phyloP scores from a whole-genome alignment of 495 filamentous ascomycete genomes.

The Hypoxylon trugodes region DNA sequence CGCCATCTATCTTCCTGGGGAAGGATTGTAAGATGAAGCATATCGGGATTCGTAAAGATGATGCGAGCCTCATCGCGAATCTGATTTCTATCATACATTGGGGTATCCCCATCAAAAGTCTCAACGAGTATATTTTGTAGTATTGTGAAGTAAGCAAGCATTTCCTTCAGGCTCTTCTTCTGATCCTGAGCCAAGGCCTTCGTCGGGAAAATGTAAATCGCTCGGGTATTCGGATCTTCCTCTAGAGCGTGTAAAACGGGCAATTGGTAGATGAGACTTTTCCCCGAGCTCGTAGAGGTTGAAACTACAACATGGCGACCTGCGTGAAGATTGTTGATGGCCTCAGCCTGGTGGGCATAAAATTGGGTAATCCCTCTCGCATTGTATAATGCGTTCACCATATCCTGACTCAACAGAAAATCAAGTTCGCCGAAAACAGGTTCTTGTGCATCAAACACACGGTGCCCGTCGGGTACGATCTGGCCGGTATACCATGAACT shows the following conservation, averaged over 20 bases:
- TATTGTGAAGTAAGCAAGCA: conserved; percentile 79
- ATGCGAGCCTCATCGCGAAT: conserved; percentile 91
- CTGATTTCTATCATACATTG: conserved; percentile 75
- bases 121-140: conserved; percentile 83
- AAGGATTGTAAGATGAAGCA: conserved; percentile 94
- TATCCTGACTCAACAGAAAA: conserved; percentile 85
- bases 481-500: conserved; percentile 89
- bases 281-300: conserved; percentile 95
- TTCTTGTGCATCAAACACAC: conserved; percentile 88
- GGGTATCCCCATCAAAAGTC: conserved; percentile 95
- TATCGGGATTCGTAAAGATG: conserved; percentile 98
- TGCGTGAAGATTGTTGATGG: conserved; percentile 87
- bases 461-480: conserved; percentile 93
- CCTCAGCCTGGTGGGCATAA: conserved; percentile 95
- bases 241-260: conserved; percentile 92
- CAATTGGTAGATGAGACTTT: conserved; percentile 95
- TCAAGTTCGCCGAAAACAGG: conserved; percentile 84
- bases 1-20: conserved; percentile 93
- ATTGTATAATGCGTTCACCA: conserved; percentile 96
- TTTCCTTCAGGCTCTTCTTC: conserved; percentile 82
- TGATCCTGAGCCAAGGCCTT: conserved; percentile 98
- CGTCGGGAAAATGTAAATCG: conserved; percentile 98
- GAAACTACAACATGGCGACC: conserved; percentile 90
- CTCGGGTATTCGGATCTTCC: conserved; percentile 74
- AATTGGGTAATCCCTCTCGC: conserved; percentile 82